A percentile compares a stretch with the other conserved stretches of the same genome.
Conservation (phyloP, 441 rosid species). For the Bocquillonia castaneifolia region DNA sequence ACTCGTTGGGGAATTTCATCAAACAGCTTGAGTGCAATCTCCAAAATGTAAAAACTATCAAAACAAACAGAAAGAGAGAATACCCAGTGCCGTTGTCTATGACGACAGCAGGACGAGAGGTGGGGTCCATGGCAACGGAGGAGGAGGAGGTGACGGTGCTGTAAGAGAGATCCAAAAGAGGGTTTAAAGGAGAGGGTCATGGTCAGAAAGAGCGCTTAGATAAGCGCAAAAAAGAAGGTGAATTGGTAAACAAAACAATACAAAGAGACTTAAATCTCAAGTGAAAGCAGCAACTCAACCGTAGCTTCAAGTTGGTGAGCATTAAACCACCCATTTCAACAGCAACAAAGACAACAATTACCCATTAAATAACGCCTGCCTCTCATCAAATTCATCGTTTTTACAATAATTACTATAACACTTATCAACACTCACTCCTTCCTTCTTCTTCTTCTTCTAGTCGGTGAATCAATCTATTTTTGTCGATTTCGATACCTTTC, state of each 20-base stretch:
- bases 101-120: slow-evolving; percentile 93
- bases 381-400: slow-evolving; percentile 26
- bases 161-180: slow-evolving; percentile 51
- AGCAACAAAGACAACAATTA: too few relatives aligned
- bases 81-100: slow-evolving; percentile 98
- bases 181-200: slow-evolving; percentile 45
- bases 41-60: background rate
- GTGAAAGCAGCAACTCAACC: slow-evolving; percentile 52
- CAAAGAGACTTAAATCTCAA: slow-evolving; percentile 53
- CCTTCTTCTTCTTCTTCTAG: slow-evolving; percentile 17
- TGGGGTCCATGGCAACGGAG: slow-evolving; percentile 67
- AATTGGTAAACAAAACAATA: slow-evolving; percentile 24
- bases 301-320: slow-evolving; percentile 16
- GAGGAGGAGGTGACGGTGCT: slow-evolving; percentile 25
- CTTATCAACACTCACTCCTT: too few relatives aligned
- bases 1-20: slow-evolving; percentile 31
- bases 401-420: too few relatives aligned
- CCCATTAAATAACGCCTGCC: background rate
- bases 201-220: slow-evolving; percentile 38
- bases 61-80: background rate
- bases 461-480: background rate
- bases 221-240: slow-evolving; percentile 17
- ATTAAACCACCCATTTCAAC: slow-evolving; percentile 36
- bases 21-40: slow-evolving; percentile 26
- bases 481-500: slow-evolving; percentile 37